Conservation (phyloP, 805 yeast species). For the Saccharomycopsis vini region DNA sequence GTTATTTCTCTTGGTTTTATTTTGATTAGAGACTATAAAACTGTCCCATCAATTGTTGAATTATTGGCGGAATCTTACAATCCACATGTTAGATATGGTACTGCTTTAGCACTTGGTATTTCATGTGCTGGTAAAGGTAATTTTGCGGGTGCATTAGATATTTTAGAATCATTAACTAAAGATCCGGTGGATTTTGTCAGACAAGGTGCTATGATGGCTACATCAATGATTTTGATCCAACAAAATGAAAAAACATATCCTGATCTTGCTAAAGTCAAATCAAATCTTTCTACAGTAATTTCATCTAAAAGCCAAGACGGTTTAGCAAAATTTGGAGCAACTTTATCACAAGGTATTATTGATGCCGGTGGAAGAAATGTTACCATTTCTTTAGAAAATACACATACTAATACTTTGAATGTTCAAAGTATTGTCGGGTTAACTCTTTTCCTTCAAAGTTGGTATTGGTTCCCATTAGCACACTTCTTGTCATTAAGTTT, state of each 20-base stretch:
- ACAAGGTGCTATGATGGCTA: constrained; percentile 92
- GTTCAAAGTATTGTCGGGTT: constrained; percentile 88
- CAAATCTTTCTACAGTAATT: constrained; percentile 65
- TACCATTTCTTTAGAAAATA: constrained; percentile 83
- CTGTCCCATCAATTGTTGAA: constrained; percentile 93
- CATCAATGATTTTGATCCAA: constrained; percentile 82
- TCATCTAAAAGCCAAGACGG: constrained; percentile 91
- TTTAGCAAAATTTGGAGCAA: constrained; percentile 94
- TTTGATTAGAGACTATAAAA: constrained; percentile 79
- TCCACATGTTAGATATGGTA: constrained; percentile 97
- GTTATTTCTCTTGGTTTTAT: constrained; percentile 89
- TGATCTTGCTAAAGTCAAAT: constrained; percentile 68
- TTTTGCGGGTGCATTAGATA: constrained; percentile 78
- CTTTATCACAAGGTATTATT: constrained; percentile 92
- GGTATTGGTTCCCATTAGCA: constrained; percentile 98
- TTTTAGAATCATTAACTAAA: constrained; percentile 82
- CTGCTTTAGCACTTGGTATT: constrained; percentile 94
- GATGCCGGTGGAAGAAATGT: constrained; percentile 98
- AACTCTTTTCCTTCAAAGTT: constrained; percentile 81
- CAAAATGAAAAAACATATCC: constrained; percentile 79
- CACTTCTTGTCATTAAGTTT: constrained; percentile 89
- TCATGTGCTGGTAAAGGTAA: constrained; percentile 90
- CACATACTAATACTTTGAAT: constrained; percentile 83
- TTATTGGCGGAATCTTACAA: constrained; percentile 88
- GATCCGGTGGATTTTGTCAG: constrained; percentile 96